These are phyloP conservation scores for Cladosporium sphaerospermum DNA, from an alignment of 2,329 filamentous ascomycete species.

Conservation along the genomic window DNA sequence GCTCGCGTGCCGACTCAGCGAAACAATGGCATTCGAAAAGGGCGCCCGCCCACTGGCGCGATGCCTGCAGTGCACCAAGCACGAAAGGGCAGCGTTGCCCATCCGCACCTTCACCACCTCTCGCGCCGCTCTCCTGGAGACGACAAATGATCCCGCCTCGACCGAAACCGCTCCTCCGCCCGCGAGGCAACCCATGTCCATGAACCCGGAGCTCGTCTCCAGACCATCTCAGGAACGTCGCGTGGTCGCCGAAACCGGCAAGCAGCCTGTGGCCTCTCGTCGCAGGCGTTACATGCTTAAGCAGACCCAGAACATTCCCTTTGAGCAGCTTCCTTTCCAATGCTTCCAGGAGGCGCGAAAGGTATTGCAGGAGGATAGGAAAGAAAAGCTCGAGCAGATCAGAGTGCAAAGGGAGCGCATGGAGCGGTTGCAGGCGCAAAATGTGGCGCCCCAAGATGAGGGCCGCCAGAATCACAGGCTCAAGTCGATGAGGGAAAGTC, in stretches of 20 bases:
- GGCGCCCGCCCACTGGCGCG: constrained; percentile 29
- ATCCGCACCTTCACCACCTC: constrained; percentile 47
- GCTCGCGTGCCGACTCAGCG: not conserved
- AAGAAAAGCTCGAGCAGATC: constrained; percentile 73
- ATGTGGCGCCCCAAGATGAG: constrained; percentile 23
- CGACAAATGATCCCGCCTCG: not conserved
- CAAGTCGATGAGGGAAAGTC: constrained; percentile 60
- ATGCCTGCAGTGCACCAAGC: constrained; percentile 23
- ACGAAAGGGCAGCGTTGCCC: constrained; percentile 23
- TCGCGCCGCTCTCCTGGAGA: constrained; percentile 36
- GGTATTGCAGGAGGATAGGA: constrained; percentile 70
- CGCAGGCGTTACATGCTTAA: constrained; percentile 57
- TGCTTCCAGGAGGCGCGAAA: constrained; percentile 95
- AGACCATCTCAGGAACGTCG: constrained; percentile 7
- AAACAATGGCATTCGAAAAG: constrained; percentile 5
- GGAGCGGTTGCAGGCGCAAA: constrained; percentile 54
- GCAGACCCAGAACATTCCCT: constrained; percentile 61
- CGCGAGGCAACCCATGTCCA: constrained; percentile 13
- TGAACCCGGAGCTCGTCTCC: constrained; percentile 63
- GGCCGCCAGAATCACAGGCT: constrained; percentile 57
- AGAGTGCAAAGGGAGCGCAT: constrained; percentile 62
- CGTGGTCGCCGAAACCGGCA: constrained; percentile 40
- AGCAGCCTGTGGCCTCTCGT: constrained; percentile 71
- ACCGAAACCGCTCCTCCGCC: not conserved
- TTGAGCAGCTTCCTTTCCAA: constrained; percentile 93